Percentiles rank a stretch among this genome's conserved stretches.
phyloP scores from a whole-genome alignment of 2,329 filamentous ascomycete species.

The Trichophyton verrucosum region DNA sequence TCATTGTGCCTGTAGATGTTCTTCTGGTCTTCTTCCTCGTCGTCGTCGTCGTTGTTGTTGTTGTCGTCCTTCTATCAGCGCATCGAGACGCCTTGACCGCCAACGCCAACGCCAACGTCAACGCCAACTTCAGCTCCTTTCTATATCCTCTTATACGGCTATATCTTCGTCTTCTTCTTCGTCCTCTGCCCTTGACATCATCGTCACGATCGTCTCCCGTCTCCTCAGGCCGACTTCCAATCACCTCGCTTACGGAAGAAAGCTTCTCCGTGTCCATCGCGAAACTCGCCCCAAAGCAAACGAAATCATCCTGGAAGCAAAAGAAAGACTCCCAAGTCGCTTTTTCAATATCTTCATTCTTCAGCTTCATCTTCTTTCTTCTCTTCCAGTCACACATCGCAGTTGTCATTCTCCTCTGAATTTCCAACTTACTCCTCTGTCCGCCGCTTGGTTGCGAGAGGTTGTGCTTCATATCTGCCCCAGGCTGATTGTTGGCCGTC shows the following conservation, averaged over 20 bases:
- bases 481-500: constrained; percentile 15
- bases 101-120: too few species aligned
- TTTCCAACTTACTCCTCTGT: constrained; percentile 10
- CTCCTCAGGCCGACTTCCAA: not conserved
- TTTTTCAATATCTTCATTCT: constrained; percentile 13
- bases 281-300: constrained; percentile 12
- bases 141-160: not conserved
- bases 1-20: not conserved
- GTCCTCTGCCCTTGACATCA: not conserved
- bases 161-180: not conserved
- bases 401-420: constrained; percentile 6
- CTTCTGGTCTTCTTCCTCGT: not conserved
- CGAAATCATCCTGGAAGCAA: not conserved
- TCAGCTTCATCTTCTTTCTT: constrained; percentile 15
- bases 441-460: not conserved
- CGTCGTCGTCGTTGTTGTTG: not conserved
- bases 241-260: constrained; percentile 4
- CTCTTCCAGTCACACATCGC: constrained; percentile 17
- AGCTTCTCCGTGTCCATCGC: constrained; percentile 6
- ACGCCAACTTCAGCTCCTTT: not conserved
- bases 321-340: constrained; percentile 8
- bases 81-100: not conserved
- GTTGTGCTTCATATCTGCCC: not conserved
- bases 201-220: not conserved
- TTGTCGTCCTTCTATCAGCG: not conserved